Base-by-base conservation (phyloP, 2,329 filamentous ascomycete species). In the Westerdykella aurantiaca region DNA sequence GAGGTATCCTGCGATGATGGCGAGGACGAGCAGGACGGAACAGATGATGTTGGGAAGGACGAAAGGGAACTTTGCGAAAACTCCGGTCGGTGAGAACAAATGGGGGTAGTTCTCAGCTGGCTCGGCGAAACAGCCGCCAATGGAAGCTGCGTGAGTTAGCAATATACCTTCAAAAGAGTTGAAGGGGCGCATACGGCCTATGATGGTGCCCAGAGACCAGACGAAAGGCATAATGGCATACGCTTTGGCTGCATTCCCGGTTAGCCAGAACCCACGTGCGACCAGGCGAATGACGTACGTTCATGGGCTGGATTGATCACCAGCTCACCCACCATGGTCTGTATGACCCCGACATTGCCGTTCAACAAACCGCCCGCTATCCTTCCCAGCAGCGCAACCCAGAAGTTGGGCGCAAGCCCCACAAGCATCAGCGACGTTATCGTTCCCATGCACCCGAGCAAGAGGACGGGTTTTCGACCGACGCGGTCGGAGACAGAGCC, bases 221-320 rank as follows among this genome's bases (percentile, higher is more conserved):
- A 95, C 85, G 60, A 95, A 95, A 0, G 90, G 90, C 88, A 96
- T 95, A 37, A 95, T 80, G 2, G 88, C 82, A 65, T 90, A 95
- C 22, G 89, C 89, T 50, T 83, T 81, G 46, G 88, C 85, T 88
- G 56, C 49, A 4, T 29, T 41, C 18, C 18, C 34, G 38, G 37
- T 55, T 48, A 17, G 44, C 34, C 14, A 31, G 13, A 38, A 23
- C 21, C 22, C 18, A 12, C 31, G 3, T 17, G 13, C 18, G 38
- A 34, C 16, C 11, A 17, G 17, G 16, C 2, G 22, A 35, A 11
- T 7, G 12, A 78, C 83, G 74, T 70, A 88, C 84, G 88, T 69
- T 95, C 88, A 68, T 94, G 87, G 57, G 90, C 85, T 12, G 86
- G 88, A 45, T 84, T 86, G 29, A 78, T 86, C 41, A 94, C 86